Evolutionary conservation across 345 rosid species (phyloP), one percentile per base, ranked within the genome.

Genomic region (Populus tremula): DNA sequence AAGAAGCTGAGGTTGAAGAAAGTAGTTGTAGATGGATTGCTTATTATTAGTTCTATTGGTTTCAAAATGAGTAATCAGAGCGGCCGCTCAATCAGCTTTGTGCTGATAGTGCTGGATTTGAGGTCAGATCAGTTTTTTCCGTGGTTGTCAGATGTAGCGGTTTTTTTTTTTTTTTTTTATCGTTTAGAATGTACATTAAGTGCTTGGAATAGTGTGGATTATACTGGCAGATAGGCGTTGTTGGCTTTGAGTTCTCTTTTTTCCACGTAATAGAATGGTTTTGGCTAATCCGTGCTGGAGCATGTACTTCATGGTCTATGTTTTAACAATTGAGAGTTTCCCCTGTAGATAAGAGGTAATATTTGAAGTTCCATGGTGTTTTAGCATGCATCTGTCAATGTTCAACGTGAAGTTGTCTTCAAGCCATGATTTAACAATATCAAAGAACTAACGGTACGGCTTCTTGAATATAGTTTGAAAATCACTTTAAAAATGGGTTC

Each of bases 1-100:
- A 85, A 87, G 88, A 87, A 87, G 77, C 82, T 90, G 84, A 88
- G 80, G 36, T n/a, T 41, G 72, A 89, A 85, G 87, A 82, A n/a
- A 35, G 18, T 78, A 73, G 79, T 47, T 72, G 78, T 82, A 87
- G 82, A 75, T 43, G 67, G 77, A 75, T 59, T 61, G 66, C 69
- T 82, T 78, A 20, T 54, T 80, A 25, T 54, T 80, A 25, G 27
- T 6, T 13, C 20, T 61, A 21, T 74, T 71, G 69, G 67, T 65
- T 73, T 69, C 67, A 25, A 33, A 67, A 78, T n/a, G 68, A 70
- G 61, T 47, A 50, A 75, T 69, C 66, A 8, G 74, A 73, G 39
- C 49, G 25, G 75, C 73, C 50, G 7, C 67, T 17, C 67, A 21
- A 69, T 38, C 73, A 47, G 39, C 69, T 56, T 70, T 47, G 29